Evolutionary conservation across 1,284 basidiomycete species (phyloP).

Genomic region (Paramarasmius palmivorus): DNA sequence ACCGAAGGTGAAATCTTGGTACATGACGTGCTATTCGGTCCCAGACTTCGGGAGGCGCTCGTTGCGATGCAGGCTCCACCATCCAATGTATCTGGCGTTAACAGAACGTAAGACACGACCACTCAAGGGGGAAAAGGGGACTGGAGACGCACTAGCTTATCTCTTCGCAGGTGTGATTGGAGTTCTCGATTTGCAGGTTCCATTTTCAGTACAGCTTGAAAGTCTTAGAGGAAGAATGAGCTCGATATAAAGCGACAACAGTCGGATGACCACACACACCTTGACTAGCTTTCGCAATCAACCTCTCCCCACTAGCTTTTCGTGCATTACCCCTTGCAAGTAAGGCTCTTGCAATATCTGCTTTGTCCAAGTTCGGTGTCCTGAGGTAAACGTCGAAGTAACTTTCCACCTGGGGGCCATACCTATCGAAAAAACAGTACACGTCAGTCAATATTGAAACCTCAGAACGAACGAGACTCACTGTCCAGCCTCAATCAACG

Average conservation of each 20-base stretch:
- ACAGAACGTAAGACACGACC: not conserved
- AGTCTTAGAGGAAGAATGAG: constrained; percentile 39
- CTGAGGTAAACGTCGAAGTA: constrained; percentile 64
- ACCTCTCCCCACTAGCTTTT: constrained; percentile 50
- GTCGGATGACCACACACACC: constrained; percentile 36
- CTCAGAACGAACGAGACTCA: constrained; percentile 24
- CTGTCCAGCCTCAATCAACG: constrained; percentile 54
- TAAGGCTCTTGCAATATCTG: constrained; percentile 53
- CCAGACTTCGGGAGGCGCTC: constrained; percentile 65
- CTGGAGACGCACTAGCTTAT: constrained; percentile 46
- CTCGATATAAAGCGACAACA: not conserved
- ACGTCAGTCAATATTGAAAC: constrained; percentile 4
- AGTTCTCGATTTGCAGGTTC: constrained; percentile 59
- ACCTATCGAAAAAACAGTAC: too few relatives aligned
- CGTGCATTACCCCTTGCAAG: constrained; percentile 59
- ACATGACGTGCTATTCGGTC: constrained; percentile 60
- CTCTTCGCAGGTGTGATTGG: constrained; percentile 47
- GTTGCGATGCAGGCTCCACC: constrained; percentile 55
- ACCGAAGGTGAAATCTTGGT: constrained; percentile 62
- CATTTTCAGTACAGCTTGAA: constrained; percentile 54
- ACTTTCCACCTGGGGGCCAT: constrained; percentile 60
- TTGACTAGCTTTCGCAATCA: constrained; percentile 57
- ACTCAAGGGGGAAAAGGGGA: not conserved
- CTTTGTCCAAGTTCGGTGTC: constrained; percentile 54
- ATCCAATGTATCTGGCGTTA: constrained; percentile 47